Evolutionary conservation across 495 filamentous ascomycete species (phyloP).

Genomic region (Podospora bellae-mahoneyi): DNA sequence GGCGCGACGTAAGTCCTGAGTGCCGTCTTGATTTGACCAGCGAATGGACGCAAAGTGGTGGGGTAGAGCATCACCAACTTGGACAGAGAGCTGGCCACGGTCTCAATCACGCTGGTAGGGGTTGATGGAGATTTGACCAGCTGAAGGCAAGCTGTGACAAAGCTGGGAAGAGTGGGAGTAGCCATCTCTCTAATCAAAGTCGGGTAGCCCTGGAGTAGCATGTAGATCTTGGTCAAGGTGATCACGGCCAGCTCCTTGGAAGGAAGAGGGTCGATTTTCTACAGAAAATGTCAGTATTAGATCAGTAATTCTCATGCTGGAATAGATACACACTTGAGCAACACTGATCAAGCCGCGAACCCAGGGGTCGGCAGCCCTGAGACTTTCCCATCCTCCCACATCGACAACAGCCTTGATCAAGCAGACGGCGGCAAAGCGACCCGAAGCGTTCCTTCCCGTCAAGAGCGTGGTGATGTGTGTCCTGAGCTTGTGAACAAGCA

Average conservation of each 20-base stretch:
- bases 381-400: conserved; percentile 71
- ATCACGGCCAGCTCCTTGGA: conserved; percentile 71
- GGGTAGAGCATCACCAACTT: conserved; percentile 72
- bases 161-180: conserved; percentile 72
- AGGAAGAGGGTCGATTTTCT: conserved; percentile 72
- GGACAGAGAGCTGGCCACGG: conserved; percentile 55
- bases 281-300: conserved; percentile 16
- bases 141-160: conserved; percentile 68
- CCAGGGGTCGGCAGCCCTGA: conserved; percentile 68
- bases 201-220: conserved; percentile 72
- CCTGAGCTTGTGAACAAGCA: conserved; percentile 72
- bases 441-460: conserved; percentile 65
- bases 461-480: conserved; percentile 72
- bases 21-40: conserved; percentile 59
- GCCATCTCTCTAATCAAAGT: conserved; percentile 84
- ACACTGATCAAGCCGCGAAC: conserved; percentile 67
- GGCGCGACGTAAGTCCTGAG: conserved; percentile 56
- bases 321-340: conserved; percentile 55
- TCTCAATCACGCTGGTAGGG: conserved; percentile 52
- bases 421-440: conserved; percentile 71
- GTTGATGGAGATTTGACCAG: conserved; percentile 49
- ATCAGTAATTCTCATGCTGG: not conserved
- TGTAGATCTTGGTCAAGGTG: conserved; percentile 75
- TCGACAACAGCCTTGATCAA: conserved; percentile 79
- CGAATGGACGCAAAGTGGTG: conserved; percentile 73